phyloP scores from a whole-genome alignment of 1,139 yeast species.

The Pichia sp. region DNA sequence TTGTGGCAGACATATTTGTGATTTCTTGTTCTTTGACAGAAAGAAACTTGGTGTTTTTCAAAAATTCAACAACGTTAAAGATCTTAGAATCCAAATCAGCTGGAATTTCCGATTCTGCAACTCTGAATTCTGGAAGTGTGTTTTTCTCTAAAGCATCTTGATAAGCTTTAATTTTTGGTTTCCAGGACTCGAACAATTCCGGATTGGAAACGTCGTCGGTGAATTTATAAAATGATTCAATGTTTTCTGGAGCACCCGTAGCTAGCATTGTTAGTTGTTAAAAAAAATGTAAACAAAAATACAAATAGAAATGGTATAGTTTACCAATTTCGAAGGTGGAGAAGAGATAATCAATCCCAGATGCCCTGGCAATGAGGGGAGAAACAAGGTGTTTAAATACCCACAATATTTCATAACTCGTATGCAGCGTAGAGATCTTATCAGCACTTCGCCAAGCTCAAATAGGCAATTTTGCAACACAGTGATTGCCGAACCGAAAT shows the following conservation, averaged over 20 bases:
- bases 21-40: constrained; percentile 37
- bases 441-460: too few species aligned
- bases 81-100: constrained; percentile 32
- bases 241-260: constrained; percentile 20
- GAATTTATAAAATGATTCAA: constrained; percentile 22
- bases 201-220: constrained; percentile 23
- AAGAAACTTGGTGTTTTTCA: constrained; percentile 36
- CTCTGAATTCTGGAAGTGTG: constrained; percentile 34
- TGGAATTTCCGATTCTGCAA: constrained; percentile 35
- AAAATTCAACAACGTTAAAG: constrained; percentile 38
- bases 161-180: constrained; percentile 45
- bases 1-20: constrained; percentile 37
- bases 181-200: constrained; percentile 29
- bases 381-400: too few species aligned
- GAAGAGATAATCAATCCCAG: background rate
- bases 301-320: background rate
- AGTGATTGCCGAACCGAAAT: too few species aligned
- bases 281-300: background rate
- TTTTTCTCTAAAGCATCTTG: constrained; percentile 34
- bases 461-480: too few species aligned
- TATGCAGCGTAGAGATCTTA: too few species aligned
- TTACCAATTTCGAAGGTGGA: background rate
- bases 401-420: too few species aligned
- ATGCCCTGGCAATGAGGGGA: too few species aligned
- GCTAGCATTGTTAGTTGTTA: constrained; percentile 1